These are phyloP conservation scores for Hyaloscypha bicolor DNA, from an alignment of 495 filamentous ascomycete genomes.

Conservation along the genomic window DNA sequence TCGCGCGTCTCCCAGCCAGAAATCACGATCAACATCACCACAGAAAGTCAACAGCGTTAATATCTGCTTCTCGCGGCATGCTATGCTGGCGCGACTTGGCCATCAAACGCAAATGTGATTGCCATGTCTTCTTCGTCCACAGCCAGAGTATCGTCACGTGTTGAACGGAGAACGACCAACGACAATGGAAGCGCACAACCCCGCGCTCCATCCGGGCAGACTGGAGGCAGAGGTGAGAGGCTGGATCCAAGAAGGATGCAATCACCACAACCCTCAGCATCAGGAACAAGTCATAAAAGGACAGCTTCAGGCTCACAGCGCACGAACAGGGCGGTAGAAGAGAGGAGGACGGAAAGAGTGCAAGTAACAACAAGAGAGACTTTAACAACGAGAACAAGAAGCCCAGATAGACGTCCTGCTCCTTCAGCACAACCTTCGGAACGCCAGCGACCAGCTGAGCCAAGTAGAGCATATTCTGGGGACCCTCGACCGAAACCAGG, in stretches of 20 bases:
- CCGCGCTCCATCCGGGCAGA: slow-evolving; percentile 27
- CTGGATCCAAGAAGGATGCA: slow-evolving; percentile 27
- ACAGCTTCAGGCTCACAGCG: slow-evolving; percentile 29
- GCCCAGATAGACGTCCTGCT: slow-evolving; percentile 62
- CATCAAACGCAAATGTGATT: slow-evolving; percentile 26
- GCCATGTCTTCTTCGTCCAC: slow-evolving; percentile 34
- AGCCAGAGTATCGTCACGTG: slow-evolving; percentile 29
- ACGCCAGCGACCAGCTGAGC: slow-evolving; percentile 17
- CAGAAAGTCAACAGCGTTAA: background rate
- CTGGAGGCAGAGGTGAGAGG: slow-evolving; percentile 23
- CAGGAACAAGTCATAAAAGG: slow-evolving; percentile 27
- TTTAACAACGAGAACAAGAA: slow-evolving; percentile 61
- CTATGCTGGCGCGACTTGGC: background rate
- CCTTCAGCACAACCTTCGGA: slow-evolving; percentile 32
- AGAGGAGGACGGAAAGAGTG: slow-evolving; percentile 47
- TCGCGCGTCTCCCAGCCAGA: background rate
- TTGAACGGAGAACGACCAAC: slow-evolving; percentile 29
- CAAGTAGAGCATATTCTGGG: slow-evolving; percentile 19
- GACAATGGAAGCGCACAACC: slow-evolving; percentile 30
- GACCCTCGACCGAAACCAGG: slow-evolving; percentile 24
- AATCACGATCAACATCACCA: background rate
- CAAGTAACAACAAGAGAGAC: slow-evolving; percentile 68
- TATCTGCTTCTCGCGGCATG: background rate
- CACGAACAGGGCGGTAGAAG: slow-evolving; percentile 26
- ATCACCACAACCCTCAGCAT: slow-evolving; percentile 28